These are phyloP conservation scores for Fusarium pseudocircinatum DNA, from an alignment of 2,329 filamentous ascomycete species.

Conservation along the genomic window DNA sequence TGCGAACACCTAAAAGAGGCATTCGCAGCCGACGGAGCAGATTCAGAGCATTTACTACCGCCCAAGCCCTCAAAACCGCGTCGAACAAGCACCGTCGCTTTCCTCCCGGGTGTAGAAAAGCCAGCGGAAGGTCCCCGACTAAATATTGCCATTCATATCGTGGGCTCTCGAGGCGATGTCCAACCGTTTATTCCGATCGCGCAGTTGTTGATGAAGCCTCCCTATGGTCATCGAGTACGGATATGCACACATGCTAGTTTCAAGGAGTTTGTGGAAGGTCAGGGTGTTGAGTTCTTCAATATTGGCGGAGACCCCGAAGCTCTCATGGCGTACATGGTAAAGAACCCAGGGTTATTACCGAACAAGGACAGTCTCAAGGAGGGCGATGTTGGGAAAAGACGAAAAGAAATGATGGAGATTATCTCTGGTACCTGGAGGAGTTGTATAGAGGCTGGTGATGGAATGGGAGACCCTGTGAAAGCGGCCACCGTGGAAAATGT, in stretches of 20 bases:
- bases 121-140: conserved; percentile 36
- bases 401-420: conserved; percentile 51
- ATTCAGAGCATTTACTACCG: conserved; percentile 11
- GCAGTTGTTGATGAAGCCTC: conserved; percentile 48
- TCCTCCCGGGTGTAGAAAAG: conserved; percentile 29
- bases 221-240: conserved; percentile 63
- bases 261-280: conserved; percentile 60
- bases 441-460: conserved; percentile 51
- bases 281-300: conserved; percentile 65
- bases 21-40: conserved; percentile 2
- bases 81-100: conserved; percentile 33
- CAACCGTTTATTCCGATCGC: conserved; percentile 70
- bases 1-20: conserved; percentile 36
- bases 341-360: conserved; percentile 52
- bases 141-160: conserved; percentile 48
- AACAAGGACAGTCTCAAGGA: conserved; percentile 48
- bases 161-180: conserved; percentile 47
- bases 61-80: conserved; percentile 26
- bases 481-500: conserved; percentile 41
- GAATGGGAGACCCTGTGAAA: conserved; percentile 41
- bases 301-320: conserved; percentile 66
- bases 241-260: conserved; percentile 66
- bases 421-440: conserved; percentile 50
- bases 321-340: conserved; percentile 56
- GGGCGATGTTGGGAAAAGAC: conserved; percentile 49